These are phyloP conservation scores for Macrophomina phaseolina DNA, from an alignment of 2,329 filamentous ascomycete genomes.

Conservation along the genomic window DNA sequence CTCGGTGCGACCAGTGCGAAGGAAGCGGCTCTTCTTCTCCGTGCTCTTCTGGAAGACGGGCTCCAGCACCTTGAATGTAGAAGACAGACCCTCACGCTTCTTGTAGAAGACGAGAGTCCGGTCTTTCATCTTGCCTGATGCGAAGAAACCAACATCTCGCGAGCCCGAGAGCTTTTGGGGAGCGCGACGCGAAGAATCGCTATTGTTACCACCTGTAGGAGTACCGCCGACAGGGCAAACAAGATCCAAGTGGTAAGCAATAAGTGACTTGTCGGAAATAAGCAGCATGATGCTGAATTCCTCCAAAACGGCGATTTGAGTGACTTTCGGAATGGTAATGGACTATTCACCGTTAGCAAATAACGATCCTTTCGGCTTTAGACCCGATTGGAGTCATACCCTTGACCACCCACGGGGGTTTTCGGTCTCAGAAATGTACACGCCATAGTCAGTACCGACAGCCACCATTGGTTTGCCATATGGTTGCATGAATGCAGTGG, in stretches of 20 bases:
- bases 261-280: constrained; percentile 87
- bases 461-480: constrained; percentile 87
- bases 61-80: constrained; percentile 93
- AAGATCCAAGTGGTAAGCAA: constrained; percentile 92
- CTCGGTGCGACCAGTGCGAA: constrained; percentile 78
- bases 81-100: constrained; percentile 88
- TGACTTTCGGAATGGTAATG: constrained; percentile 77
- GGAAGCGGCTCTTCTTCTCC: constrained; percentile 77
- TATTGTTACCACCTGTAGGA: constrained; percentile 58
- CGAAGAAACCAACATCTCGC: constrained; percentile 96
- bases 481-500: constrained; percentile 82
- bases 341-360: constrained; percentile 58
- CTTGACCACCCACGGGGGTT: constrained; percentile 91
- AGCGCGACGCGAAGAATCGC: constrained; percentile 78
- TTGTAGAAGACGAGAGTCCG: constrained; percentile 95
- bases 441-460: constrained; percentile 92
- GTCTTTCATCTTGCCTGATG: constrained; percentile 96
- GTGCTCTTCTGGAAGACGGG: constrained; percentile 92
- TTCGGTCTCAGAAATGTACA: constrained; percentile 85
- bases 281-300: constrained; percentile 93
- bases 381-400: constrained; percentile 60
- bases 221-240: constrained; percentile 64
- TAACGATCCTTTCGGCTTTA: not conserved
- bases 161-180: constrained; percentile 86
- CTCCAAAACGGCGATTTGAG: constrained; percentile 92